Conservation (phyloP, 1,284 basidiomycete genomes). For the Porodaedalea pini region DNA sequence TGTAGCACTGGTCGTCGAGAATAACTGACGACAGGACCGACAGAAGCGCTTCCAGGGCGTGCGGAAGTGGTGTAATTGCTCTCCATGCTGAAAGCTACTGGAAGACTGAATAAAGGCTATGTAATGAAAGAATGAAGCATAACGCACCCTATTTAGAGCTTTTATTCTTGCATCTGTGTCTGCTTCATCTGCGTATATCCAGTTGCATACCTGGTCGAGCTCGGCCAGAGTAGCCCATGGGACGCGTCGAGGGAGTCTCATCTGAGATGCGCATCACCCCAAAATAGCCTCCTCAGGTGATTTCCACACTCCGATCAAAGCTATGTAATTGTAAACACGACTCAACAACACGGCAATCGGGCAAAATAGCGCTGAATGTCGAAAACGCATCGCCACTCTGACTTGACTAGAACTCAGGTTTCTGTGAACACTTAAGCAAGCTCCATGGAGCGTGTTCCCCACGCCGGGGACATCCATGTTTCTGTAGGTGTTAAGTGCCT, state of each 20-base stretch:
- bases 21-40: constrained; percentile 62
- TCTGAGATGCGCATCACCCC: constrained; percentile 29
- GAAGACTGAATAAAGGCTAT: constrained; percentile 7
- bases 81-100: constrained; percentile 74
- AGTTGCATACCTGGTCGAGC: constrained; percentile 76
- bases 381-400: too few relatives aligned
- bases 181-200: constrained; percentile 71
- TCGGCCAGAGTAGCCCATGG: constrained; percentile 78
- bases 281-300: too few relatives aligned
- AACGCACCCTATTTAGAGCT: constrained; percentile 70
- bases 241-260: constrained; percentile 78
- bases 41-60: constrained; percentile 69
- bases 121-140: constrained; percentile 19
- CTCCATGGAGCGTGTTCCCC: too few relatives aligned
- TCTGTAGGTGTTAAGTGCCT: too few relatives aligned
- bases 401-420: too few relatives aligned
- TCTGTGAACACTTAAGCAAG: too few relatives aligned
- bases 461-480: too few relatives aligned
- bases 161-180: constrained; percentile 52
- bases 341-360: too few relatives aligned
- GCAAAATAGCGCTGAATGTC: too few relatives aligned
- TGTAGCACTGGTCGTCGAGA: constrained; percentile 38
- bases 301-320: too few relatives aligned
- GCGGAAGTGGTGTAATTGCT: constrained; percentile 65
- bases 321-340: too few relatives aligned